phyloP scores from a whole-genome alignment of 2,329 filamentous ascomycete species.

The Xylariaceae sp. region DNA sequence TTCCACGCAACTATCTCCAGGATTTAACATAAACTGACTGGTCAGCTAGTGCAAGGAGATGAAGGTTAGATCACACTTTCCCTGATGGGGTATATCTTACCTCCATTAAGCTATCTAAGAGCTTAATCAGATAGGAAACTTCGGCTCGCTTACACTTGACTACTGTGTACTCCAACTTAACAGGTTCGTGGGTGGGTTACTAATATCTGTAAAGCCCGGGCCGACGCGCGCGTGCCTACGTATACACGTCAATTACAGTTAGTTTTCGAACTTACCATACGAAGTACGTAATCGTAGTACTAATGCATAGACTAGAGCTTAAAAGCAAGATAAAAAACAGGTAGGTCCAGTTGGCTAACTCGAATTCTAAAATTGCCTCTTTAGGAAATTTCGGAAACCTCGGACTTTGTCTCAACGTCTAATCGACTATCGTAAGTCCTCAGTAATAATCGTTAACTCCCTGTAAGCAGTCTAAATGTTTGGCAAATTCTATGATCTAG shows the following conservation, averaged over 20 bases:
- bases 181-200: neutral
- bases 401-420: neutral
- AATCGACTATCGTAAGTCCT: too few species aligned
- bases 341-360: too few species aligned
- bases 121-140: too few species aligned
- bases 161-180: neutral
- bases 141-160: too few species aligned
- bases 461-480: neutral
- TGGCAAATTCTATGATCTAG: too few species aligned
- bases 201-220: neutral
- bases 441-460: too few species aligned
- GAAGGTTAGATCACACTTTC: conserved; percentile 4
- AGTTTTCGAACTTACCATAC: neutral
- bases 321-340: neutral
- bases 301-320: too few species aligned
- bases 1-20: neutral
- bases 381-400: neutral
- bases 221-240: neutral
- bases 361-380: neutral
- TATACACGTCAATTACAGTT: too few species aligned
- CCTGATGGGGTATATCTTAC: conserved; percentile 20
- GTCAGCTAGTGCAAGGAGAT: neutral
- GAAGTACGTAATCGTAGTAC: too few species aligned
- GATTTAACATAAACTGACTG: neutral
- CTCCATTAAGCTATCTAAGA: conserved; percentile 4